Conservation (phyloP, 352 stramenopile species). For the Elongisporangium undulatum region DNA sequence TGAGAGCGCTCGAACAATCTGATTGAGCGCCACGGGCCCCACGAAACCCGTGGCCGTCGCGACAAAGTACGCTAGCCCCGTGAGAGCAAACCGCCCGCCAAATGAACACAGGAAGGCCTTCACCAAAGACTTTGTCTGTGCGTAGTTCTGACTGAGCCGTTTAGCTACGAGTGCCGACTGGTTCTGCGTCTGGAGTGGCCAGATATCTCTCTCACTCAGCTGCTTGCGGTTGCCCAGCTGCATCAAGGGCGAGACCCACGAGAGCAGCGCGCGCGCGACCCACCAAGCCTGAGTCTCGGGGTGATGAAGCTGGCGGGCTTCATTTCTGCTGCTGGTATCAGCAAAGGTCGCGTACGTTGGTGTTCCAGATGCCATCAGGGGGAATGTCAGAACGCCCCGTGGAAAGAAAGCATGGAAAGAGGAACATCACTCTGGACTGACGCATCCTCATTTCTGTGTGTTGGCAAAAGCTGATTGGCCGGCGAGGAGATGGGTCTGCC, state of each 20-base stretch:
- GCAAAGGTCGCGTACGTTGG: too few species aligned
- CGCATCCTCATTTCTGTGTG: too few species aligned
- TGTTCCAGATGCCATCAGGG: too few species aligned
- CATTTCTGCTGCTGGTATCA: too few species aligned
- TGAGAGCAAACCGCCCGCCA: constrained; percentile 27
- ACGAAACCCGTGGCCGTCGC: constrained; percentile 45
- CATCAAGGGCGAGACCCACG: constrained; percentile 43
- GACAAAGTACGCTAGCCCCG: constrained; percentile 33
- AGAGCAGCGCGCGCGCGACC: constrained; percentile 28
- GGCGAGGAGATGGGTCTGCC: too few species aligned
- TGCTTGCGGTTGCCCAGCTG: constrained; percentile 28
- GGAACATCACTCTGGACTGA: too few species aligned
- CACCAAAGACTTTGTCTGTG: constrained; percentile 19
- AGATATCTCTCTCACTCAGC: constrained; percentile 33
- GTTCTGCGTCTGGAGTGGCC: constrained; percentile 15
- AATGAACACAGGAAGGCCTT: constrained; percentile 29
- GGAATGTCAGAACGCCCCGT: too few species aligned
- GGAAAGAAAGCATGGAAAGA: too few species aligned
- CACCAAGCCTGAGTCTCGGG: constrained; percentile 17
- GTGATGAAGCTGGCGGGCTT: neutral
- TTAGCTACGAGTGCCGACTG: constrained; percentile 10
- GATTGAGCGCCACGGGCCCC: constrained; percentile 33
- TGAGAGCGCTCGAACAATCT: constrained; percentile 29
- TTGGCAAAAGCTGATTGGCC: too few species aligned
- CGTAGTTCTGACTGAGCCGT: too few species aligned